A percentile compares a stretch with the other conserved stretches of the same genome.
These are phyloP conservation scores for Neofusicoccum ribis DNA, from an alignment of 2,329 filamentous ascomycete species.

Conservation along the genomic window DNA sequence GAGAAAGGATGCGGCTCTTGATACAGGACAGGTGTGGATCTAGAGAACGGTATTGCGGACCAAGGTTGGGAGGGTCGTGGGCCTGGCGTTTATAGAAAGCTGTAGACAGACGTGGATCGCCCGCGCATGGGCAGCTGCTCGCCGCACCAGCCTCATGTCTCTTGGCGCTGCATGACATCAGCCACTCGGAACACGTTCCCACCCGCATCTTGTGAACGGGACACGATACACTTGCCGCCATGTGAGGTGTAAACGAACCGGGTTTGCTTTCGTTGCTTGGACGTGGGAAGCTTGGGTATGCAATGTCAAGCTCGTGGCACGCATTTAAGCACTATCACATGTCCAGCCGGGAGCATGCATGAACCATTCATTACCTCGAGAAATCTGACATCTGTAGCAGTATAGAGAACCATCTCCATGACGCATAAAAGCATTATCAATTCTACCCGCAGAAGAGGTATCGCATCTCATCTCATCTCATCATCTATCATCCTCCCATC, in stretches of 20 bases:
- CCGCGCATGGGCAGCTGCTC: background rate
- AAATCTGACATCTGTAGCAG: too few species aligned
- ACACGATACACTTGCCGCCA: too few species aligned
- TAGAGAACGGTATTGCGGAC: background rate
- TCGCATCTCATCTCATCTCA: background rate
- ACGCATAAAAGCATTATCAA: background rate
- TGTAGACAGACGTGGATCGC: slow-evolving; percentile 14
- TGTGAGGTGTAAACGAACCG: too few species aligned
- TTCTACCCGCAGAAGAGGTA: background rate
- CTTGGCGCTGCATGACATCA: slow-evolving; percentile 7
- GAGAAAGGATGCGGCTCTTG: background rate
- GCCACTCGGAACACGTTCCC: background rate
- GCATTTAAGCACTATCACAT: too few species aligned
- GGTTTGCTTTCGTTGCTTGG: too few species aligned
- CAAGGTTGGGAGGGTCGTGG: background rate
- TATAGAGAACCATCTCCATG: too few species aligned
- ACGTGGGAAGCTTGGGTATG: too few species aligned
- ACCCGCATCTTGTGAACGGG: too few species aligned
- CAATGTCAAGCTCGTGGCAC: too few species aligned
- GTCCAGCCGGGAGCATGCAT: too few species aligned
- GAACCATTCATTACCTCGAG: too few species aligned
- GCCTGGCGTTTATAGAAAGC: slow-evolving; percentile 2
- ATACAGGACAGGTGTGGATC: background rate
- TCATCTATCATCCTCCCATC: background rate
- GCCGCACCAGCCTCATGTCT: background rate